These are phyloP conservation scores for Eucalyptus regnans DNA, from an alignment of 345 rosid genomes.

Conservation along the genomic window DNA sequence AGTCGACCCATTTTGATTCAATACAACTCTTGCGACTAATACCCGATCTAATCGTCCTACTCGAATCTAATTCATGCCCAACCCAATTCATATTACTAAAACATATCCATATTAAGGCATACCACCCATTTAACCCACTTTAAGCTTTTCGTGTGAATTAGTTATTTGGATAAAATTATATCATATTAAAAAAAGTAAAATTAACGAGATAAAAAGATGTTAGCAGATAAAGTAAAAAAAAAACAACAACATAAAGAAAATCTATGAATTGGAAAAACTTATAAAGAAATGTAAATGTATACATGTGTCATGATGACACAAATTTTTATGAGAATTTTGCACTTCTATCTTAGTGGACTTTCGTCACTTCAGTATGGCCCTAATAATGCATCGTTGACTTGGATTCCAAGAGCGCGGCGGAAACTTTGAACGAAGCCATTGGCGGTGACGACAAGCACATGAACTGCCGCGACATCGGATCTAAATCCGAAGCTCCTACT, in stretches of 20 bases:
- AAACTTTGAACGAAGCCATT: not conserved
- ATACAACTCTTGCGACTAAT: not conserved
- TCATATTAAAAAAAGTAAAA: not conserved
- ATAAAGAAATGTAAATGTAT: not conserved
- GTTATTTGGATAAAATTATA: not conserved
- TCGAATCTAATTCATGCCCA: accelerated
- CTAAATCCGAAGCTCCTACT: not conserved
- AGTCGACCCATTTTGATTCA: not conserved
- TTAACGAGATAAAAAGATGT: not conserved
- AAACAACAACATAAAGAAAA: too few relatives aligned
- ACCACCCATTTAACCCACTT: accelerated
- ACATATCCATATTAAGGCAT: not conserved
- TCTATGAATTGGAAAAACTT: not conserved
- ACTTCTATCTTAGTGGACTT: not conserved
- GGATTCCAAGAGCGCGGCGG: not conserved
- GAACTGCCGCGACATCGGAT: not conserved
- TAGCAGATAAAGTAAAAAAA: not conserved
- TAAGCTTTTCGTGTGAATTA: not conserved
- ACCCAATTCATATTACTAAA: not conserved
- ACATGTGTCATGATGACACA: not conserved
- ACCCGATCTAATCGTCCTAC: accelerated
- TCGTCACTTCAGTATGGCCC: not conserved
- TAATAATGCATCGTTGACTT: not conserved
- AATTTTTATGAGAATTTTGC: not conserved
- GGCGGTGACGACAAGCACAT: not conserved